Percentiles rank a stretch among this genome's conserved stretches.
These are phyloP conservation scores for Neoascochyta sp. DNA, from an alignment of 2,329 filamentous ascomycete genomes.

Conservation along the genomic window DNA sequence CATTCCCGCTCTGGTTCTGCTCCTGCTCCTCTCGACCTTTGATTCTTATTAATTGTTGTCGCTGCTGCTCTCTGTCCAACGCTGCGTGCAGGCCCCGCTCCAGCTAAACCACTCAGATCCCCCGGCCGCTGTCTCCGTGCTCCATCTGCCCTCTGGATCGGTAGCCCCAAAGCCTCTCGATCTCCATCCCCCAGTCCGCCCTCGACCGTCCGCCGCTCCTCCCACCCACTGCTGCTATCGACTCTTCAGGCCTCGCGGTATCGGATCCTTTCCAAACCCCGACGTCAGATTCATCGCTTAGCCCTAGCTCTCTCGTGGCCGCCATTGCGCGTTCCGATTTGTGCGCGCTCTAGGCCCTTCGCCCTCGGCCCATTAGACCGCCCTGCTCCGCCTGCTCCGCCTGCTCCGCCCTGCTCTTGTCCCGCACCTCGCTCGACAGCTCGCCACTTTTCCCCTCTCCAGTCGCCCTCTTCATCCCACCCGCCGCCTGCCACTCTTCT, in stretches of 20 bases:
- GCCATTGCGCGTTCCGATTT: conserved; percentile 16
- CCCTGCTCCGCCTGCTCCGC: conserved; percentile 20
- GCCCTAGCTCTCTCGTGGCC: conserved; percentile 13
- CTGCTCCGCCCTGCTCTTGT: too few species aligned
- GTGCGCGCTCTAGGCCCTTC: conserved; percentile 16
- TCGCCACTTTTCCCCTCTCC: conserved; percentile 26
- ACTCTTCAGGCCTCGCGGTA: background rate
- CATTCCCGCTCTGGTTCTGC: too few species aligned
- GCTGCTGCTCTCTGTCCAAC: background rate
- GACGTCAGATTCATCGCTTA: conserved; percentile 16
- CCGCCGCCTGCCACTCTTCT: too few species aligned
- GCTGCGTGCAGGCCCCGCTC: background rate
- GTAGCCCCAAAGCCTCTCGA: conserved; percentile 10
- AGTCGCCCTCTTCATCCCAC: conserved; percentile 1
- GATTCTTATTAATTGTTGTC: too few species aligned
- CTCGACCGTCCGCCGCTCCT: conserved; percentile 1
- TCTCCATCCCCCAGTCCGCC: conserved; percentile 15
- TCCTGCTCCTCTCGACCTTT: too few species aligned
- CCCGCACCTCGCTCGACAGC: conserved; percentile 15
- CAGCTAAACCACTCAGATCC: background rate
- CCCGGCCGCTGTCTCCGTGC: conserved; percentile 2
- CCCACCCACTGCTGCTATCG: background rate
- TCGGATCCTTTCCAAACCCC: too few species aligned
- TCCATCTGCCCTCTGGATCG: conserved; percentile 11
- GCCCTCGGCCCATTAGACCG: conserved; percentile 25